Evolutionary conservation across 2,329 filamentous ascomycete species (phyloP).

Genomic region (Xylariales sp.): DNA sequence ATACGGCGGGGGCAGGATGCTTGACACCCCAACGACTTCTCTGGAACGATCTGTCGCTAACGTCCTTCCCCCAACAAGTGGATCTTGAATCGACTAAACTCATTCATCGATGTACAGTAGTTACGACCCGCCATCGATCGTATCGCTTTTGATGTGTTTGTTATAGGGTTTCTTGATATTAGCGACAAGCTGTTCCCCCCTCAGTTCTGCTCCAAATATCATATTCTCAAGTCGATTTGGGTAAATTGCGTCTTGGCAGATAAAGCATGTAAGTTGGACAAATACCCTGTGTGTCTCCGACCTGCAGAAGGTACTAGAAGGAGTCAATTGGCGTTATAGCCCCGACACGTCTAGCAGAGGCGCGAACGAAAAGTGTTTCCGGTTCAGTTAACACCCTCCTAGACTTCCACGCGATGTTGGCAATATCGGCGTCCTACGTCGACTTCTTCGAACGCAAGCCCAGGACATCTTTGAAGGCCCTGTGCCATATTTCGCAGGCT

Average conservation of each 20-base stretch:
- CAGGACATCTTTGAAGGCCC: not conserved
- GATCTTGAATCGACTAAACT: conserved; percentile 5
- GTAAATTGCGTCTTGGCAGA: not conserved
- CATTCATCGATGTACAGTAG: conserved; percentile 2
- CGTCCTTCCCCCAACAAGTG: conserved; percentile 4
- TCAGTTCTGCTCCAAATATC: not conserved
- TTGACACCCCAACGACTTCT: not conserved
- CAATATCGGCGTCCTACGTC: conserved; percentile 6
- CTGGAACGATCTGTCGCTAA: conserved; percentile 4
- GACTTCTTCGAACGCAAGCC: conserved; percentile 4
- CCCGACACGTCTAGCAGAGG: no score
- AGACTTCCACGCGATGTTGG: conserved; percentile 6
- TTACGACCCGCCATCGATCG: not conserved
- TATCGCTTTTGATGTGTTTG: not conserved
- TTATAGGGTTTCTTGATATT: not conserved
- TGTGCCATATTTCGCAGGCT: conserved; percentile 1
- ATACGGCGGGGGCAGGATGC: not conserved
- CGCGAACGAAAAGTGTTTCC: no score
- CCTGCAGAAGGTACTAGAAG: no score
- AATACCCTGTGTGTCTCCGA: not conserved
- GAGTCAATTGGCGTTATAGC: no score
- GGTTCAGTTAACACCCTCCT: not conserved
- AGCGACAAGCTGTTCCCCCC: not conserved
- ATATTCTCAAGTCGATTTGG: not conserved
- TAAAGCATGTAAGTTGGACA: not conserved